Base-by-base conservation (phyloP, 2,329 filamentous ascomycete species). In the Coccinonectria pachysandricola region DNA sequence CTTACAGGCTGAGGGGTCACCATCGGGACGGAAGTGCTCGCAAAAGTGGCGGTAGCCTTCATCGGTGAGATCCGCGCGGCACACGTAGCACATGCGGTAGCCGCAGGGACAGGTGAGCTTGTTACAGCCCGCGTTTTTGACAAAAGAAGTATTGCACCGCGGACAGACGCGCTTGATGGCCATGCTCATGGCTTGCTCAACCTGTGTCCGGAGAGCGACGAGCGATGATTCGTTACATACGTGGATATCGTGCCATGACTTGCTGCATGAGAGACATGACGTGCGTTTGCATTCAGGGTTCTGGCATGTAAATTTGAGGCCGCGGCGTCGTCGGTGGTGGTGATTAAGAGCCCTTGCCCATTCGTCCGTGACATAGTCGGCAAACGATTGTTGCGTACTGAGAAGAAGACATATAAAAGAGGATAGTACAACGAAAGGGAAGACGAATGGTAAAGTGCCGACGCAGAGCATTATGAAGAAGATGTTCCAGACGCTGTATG, bases 1-100 rank as follows among this genome's bases (percentile, higher is more conserved):
- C 2, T 54, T 65, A 52, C 91, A 98, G 9, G 66, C 63, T 9
- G 71, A 69, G 12, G 65, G 62, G 24, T 87, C 85, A 0, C 80
- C 83, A 35, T 81, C 71, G 7, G 83, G 79, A 7, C 91, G 71
- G 53, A 96, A 96, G 56, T 96, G 91, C 50, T 94, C 82, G 52
- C 91, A 98, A 49, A 95, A 98, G 55, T 98, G 91, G 19, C 75
- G 68, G 54, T 98, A 96, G 1, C 88, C 87, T 50, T 87, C 79
- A 25, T 71, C 62, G 30, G 65, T 61, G 23, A 79, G 73, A 45
- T 84, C 77, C 41, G 79, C 79, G 20, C 91, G 82, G 54, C 91
- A 98, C 23, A 96, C 75, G 49, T 98, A 98, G 54, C 91, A 98
- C 88, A 96, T 96, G 43, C 82, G 80, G 58, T 96, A 96, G 7